phyloP scores from a whole-genome alignment of 345 rosid genomes.

The Nephelium lappaceum region DNA sequence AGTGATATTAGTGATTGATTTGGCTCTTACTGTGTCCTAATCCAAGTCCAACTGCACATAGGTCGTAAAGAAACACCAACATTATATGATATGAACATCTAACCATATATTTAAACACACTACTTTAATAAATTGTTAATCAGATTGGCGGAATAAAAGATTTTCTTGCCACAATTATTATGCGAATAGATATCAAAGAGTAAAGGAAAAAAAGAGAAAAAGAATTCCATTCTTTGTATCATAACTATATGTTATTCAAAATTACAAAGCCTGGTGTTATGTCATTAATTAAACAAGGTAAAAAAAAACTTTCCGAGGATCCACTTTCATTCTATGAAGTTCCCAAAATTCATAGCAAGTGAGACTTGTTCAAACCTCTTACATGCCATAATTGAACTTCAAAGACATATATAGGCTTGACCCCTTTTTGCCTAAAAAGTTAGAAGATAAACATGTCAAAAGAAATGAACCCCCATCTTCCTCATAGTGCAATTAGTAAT shows the following conservation, averaged over 20 bases:
- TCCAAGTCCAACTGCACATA: too few relatives aligned
- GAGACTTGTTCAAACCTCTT: slow-evolving; percentile 15
- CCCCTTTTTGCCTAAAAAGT: slow-evolving; percentile 28
- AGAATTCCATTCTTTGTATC: slow-evolving; percentile 31
- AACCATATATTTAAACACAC: too few relatives aligned
- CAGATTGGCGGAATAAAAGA: too few relatives aligned
- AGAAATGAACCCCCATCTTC: slow-evolving; percentile 19
- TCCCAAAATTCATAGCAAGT: slow-evolving; percentile 51
- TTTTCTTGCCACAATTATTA: too few relatives aligned
- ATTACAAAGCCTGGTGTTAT: slow-evolving; percentile 35
- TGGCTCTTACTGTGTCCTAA: too few relatives aligned
- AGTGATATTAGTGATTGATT: too few relatives aligned
- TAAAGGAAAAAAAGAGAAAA: too few relatives aligned
- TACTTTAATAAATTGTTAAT: too few relatives aligned
- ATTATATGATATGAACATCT: too few relatives aligned
- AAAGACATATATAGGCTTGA: slow-evolving; percentile 9
- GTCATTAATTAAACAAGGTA: not conserved
- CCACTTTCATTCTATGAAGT: slow-evolving; percentile 28
- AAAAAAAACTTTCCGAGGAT: slow-evolving; percentile 37
- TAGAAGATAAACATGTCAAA: slow-evolving; percentile 14
- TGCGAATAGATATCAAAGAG: too few relatives aligned
- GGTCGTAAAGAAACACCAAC: too few relatives aligned
- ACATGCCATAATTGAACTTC: slow-evolving; percentile 44
- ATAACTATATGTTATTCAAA: slow-evolving; percentile 26
- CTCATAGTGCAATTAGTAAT: slow-evolving; percentile 10